Base-by-base conservation (phyloP, 805 yeast species). In the Candida berthetii region DNA sequence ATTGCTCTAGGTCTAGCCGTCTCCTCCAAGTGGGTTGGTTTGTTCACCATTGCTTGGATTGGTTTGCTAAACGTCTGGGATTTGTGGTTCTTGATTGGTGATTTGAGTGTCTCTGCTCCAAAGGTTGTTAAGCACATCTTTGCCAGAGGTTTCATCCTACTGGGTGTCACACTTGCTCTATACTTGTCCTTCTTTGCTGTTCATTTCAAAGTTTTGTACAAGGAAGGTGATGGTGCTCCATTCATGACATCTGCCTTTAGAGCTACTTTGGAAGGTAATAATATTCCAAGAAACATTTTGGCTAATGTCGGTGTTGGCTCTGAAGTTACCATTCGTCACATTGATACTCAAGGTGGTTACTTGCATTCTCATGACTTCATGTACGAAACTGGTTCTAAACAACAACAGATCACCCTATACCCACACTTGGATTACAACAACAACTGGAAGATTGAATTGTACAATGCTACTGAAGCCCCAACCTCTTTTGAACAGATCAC, bases 11-110 rank as follows among this genome's bases (percentile, higher is more conserved):
- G 93, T 40, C 66, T 84, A 43, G 84, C 93, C 4, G 64, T 80
- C 17, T 75, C 85, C 19, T 78, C 90, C 27, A 85, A 85, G 62
- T 85, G 93, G 93, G 93, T 85, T 36, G 95, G 95, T 47, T 64
- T 85, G 32, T 85, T 85, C 65, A 85, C 95, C 16, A 58, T 85
- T 43, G 83, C 83, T 3, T 85, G 91, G 91, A 73, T 80, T 45
- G 95, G 93, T 40, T 40, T 71, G 2, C 59, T 74, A 43, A 82
- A 84, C 54, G 58, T 74, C 15, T 66, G 73, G 58, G 83, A 80
- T 53, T 53, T 85, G 48, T 83, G 90, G 90, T 73, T 83, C 49
- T 58, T 78, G 44, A 58, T 83, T 52, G 93, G 93, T 57, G 93
- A 85, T 65, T 68, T 85, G 54, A 56, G 71, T 4, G 70, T 78